Evolutionary conservation across 345 rosid genomes (phyloP), one percentile per base, ranked within the genome.

Genomic region (Eutrema japonicum): DNA sequence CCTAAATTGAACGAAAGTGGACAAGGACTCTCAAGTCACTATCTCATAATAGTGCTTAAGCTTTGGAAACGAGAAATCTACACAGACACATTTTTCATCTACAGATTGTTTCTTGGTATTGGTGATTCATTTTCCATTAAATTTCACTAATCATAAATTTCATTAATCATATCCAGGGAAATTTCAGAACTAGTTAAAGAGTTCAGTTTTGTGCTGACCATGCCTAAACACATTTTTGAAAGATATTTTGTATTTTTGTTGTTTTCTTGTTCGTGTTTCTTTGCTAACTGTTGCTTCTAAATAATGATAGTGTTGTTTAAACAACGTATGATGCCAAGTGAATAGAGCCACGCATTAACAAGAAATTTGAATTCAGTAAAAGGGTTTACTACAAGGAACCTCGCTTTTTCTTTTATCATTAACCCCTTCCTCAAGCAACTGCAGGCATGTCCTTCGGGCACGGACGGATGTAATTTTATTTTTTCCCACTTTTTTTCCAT

Each of bases 391-490:
- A 53, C 30, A 54, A 42, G 37, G 11, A 14, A 46, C 50, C 10
- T n/a, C 30, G 54, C 22, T 18, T 18, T 18, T 18, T 41, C 16
- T 32, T 16, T 26, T 4, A 27, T 22, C 52, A 12, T 12, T 61
- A 14, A 61, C 61, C 75, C 61, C 68, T 61, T 71, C 43, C 43
- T 32, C 75, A 71, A 61, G 52, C 10, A 70, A 70, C 47, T 6
- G 58, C 46, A 33, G 3, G 26, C 2, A 16, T 8, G 12, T 8
- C n/a, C n/a, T 8, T 35, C 11, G 4, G 22, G 26, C 5, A 48
- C 51, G 12, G 12, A 14, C 51, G 12, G 12, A 10, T 14, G 18
- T 45, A 42, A 40, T 42, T 42, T 42, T 46, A 2, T 14, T 46
- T 5, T 38, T 41, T 41, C 14, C 37, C 26, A 8, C 12, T 10